Evolutionary conservation across 805 yeast genomes (phyloP), one percentile per base, ranked within the genome.

Genomic region (Clavispora fructus): DNA sequence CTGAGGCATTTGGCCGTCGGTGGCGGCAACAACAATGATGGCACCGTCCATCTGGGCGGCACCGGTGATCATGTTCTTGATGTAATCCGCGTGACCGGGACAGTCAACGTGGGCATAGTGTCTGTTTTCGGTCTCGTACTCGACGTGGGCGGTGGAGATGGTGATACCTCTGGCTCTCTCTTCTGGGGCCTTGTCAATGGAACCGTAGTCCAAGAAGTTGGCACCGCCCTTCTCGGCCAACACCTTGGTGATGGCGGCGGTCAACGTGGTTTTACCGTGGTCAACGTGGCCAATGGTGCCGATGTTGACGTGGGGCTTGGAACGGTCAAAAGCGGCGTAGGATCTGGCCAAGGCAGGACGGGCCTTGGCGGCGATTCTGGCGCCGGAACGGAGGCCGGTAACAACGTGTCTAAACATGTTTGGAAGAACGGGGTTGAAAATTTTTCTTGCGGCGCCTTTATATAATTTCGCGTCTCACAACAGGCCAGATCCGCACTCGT

Each of bases 21-120:
- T 78, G 54, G 99, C 99, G 64, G 98, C 99, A 70, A 94, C 98
- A 52, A 92, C 98, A 75, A 92, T 92, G 61, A 92, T 91, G 58
- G 97, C 98, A 79, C 98, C 97, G 71, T 92, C 98, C 97, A 91
- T 91, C 72, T 92, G 96, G 62, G 98, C 97, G 62, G 98, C 97
- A 84, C 98, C 98, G 57, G 97, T 89, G 71, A 92, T 92, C 98
- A 92, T 92, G 74, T 92, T 92, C 79, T 92, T 92, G 74, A 92
- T 92, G 75, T 91, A 92, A 79, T 92, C 98, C 56, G 95, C 94
- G 81, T 92, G 98, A 64, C 98, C 98, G 46, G 97, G 97, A 72
- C 96, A 89, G 79, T 91, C 98, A 58, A 91, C 96, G 70, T 91
- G 97, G 60, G 98, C 92, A 65, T 91, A 91, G 72, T 92, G 98